phyloP scores from a whole-genome alignment of 108 stramenopile genomes.

The Fragilaria radians region DNA sequence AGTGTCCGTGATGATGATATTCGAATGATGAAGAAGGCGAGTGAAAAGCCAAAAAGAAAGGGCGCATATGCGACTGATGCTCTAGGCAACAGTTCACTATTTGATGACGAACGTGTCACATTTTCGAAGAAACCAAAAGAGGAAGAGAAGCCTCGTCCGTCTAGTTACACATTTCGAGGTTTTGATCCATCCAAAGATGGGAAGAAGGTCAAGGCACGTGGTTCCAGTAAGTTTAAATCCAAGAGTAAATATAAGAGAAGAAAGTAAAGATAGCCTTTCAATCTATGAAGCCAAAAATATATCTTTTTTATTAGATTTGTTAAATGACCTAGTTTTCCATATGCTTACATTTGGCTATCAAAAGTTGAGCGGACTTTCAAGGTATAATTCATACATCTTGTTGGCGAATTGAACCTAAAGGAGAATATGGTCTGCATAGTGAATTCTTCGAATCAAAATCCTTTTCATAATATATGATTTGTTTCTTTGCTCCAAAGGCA shows the following conservation, averaged over 20 bases:
- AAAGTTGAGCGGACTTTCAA: too few relatives aligned
- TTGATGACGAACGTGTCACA: slow-evolving; percentile 62
- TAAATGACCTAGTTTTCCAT: too few relatives aligned
- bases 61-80: slow-evolving; percentile 45
- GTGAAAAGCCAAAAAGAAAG: slow-evolving; percentile 39
- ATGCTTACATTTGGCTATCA: too few relatives aligned
- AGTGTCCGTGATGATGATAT: slow-evolving; percentile 16
- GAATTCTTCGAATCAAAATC: too few relatives aligned
- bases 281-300: too few relatives aligned
- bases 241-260: slow-evolving; percentile 64
- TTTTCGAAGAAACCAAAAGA: slow-evolving; percentile 48
- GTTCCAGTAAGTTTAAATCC: slow-evolving; percentile 65
- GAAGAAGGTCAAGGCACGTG: slow-evolving; percentile 49
- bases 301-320: too few relatives aligned
- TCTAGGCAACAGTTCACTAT: slow-evolving; percentile 67
- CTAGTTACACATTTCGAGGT: slow-evolving; percentile 41
- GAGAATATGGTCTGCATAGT: too few relatives aligned
- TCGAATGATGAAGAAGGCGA: slow-evolving; percentile 14
- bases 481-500: too few relatives aligned
- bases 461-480: too few relatives aligned
- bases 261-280: too few relatives aligned
- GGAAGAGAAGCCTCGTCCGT: slow-evolving; percentile 21
- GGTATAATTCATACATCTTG: too few relatives aligned
- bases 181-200: slow-evolving; percentile 44
- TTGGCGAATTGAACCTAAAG: too few relatives aligned